Evolutionary conservation across 805 yeast species (phyloP), one percentile per base, ranked within the genome.

Genomic region (Lipomyces orientalis): DNA sequence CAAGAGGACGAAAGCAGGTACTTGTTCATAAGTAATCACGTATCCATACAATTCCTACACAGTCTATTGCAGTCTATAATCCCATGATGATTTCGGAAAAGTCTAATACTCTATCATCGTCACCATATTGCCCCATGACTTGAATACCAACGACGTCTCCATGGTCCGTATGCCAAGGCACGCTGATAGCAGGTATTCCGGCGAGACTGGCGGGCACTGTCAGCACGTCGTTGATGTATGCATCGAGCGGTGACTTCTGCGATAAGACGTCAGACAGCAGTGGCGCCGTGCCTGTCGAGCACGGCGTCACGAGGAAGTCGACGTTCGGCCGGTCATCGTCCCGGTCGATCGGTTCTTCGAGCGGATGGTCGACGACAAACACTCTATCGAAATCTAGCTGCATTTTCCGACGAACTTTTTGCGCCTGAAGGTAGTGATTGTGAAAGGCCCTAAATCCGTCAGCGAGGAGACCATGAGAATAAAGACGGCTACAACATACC

Each of bases 191-290:
- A 0, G 99, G 99, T 1, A 94, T 77, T 0, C 98, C 98, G 0
- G 97, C 96, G 66, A 96, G 79, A 1, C 97, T 93, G 54, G 95
- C 90, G 0, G 99, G 98, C 4, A 93, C 90, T 0, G 97, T 91
- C 65, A 93, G 83, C 0, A 90, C 86, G 77, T 95, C 99, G 76
- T 92, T 90, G 62, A 89, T 81, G 73, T 90, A 93, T 19, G 89
- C 84, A 58, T 86, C 86, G 3, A 89, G 81, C 5, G 76, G 70
- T 25, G 76, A 69, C 6, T 76, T 73, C 29, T 82, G 80, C 6
- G 75, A 73, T 9, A 71, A 66, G 64, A 81, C 85, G n/a, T 84
- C 84, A 1, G 80, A 79, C 1, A 90, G 73, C 6, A 81, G 81
- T 35, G 86, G 90, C 16, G 94, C 89, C 14, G 81, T 83, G 66